Conservation (phyloP, 305 asterid species). For the Solanum hybrid region DNA sequence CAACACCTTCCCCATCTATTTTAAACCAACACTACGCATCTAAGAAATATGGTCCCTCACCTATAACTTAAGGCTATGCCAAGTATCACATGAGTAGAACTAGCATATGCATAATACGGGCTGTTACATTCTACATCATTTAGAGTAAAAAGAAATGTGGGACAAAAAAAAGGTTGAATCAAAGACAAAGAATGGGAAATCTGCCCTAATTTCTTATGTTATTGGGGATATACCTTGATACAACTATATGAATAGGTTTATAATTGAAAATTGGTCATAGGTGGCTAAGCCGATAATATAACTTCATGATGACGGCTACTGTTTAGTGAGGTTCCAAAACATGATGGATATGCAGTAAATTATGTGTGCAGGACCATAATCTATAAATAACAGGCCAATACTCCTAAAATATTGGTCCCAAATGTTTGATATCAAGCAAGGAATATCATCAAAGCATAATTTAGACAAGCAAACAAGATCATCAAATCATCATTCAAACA, state of each 20-base stretch:
- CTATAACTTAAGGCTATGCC: no score
- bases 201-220: not conserved
- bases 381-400: not conserved
- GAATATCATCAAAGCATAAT: not conserved
- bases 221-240: not conserved
- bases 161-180: not conserved
- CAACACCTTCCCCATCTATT: no score
- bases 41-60: no score
- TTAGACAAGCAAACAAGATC: not conserved
- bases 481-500: not conserved
- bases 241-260: not conserved
- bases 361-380: not conserved
- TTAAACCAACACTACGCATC: no score
- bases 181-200: not conserved
- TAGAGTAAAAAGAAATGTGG: not conserved
- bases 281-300: not conserved
- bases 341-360: not conserved
- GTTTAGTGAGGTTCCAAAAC: not conserved
- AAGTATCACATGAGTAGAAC: no score
- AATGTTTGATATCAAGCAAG: not conserved
- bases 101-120: no score
- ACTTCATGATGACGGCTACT: not conserved
- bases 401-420: not conserved
- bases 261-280: not conserved
- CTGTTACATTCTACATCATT: no score